Evolutionary conservation across 2,329 filamentous ascomycete genomes (phyloP).

Genomic region (Moelleriella libera): DNA sequence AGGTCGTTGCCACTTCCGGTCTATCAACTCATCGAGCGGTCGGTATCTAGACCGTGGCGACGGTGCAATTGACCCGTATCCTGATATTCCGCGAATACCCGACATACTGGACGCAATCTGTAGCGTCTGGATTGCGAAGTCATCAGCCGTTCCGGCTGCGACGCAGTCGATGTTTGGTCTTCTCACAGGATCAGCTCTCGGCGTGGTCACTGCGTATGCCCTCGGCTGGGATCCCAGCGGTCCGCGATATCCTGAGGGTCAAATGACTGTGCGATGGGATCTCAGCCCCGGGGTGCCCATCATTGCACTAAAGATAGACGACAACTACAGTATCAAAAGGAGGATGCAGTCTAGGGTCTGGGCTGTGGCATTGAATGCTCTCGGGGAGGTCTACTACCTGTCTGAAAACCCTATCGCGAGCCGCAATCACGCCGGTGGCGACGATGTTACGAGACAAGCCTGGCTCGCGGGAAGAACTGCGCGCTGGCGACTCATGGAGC

Average conservation of each 20-base stretch:
- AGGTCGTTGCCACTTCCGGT: constrained; percentile 66
- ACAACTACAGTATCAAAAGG: constrained; percentile 61
- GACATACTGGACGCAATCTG: constrained; percentile 57
- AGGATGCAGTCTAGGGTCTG: constrained; percentile 60
- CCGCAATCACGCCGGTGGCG: constrained; percentile 29
- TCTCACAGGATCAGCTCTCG: constrained; percentile 69
- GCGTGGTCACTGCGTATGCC: constrained; percentile 70
- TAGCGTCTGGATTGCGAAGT: constrained; percentile 84
- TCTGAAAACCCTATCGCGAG: constrained; percentile 51
- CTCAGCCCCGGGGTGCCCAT: constrained; percentile 89
- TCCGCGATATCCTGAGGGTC: constrained; percentile 53
- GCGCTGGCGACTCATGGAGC: constrained; percentile 69
- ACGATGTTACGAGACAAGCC: constrained; percentile 50
- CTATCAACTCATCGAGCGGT: constrained; percentile 59
- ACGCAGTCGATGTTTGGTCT: constrained; percentile 73
- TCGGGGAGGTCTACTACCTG: constrained; percentile 84
- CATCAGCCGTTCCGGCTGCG: constrained; percentile 51
- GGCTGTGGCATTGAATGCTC: constrained; percentile 85
- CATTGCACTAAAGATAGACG: constrained; percentile 69
- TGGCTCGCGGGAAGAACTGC: constrained; percentile 71
- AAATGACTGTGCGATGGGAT: constrained; percentile 79
- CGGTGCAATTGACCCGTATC: constrained; percentile 44
- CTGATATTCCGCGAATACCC: constrained; percentile 66
- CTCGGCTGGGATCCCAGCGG: constrained; percentile 47
- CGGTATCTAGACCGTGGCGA: constrained; percentile 55